These are phyloP conservation scores for Tuber aestivum DNA, from an alignment of 495 filamentous ascomycete genomes.

Conservation along the genomic window DNA sequence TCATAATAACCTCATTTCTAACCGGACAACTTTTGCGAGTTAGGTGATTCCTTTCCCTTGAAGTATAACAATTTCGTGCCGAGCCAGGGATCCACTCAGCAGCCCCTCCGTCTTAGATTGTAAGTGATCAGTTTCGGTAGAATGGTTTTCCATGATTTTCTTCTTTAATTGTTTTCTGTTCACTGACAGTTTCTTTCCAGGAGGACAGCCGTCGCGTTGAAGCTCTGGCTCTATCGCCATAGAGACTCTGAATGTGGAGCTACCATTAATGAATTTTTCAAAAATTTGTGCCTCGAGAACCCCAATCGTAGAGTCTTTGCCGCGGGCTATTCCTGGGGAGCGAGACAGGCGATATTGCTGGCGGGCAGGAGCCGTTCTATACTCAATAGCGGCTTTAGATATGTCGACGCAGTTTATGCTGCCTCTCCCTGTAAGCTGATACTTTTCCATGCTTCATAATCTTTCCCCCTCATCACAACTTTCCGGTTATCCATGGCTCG, in stretches of 20 bases:
- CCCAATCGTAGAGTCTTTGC: conserved; percentile 45
- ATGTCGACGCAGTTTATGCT: conserved; percentile 29
- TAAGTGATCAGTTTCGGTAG: conserved; percentile 14
- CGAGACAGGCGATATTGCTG: conserved; percentile 49
- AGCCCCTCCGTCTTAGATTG: conserved; percentile 10
- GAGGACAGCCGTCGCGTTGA: conserved; percentile 41
- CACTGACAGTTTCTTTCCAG: conserved; percentile 34
- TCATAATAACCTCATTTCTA: conserved; percentile 1
- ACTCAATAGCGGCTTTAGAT: conserved; percentile 22
- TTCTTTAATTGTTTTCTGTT: conserved; percentile 1
- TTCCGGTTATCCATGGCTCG: conserved; percentile 38
- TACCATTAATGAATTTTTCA: conserved; percentile 50
- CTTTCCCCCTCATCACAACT: background rate
- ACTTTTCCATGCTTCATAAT: background rate
- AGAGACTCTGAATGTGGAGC: conserved; percentile 43
- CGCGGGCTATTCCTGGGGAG: conserved; percentile 60
- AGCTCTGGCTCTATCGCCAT: conserved; percentile 36
- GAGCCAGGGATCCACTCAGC: conserved; percentile 13
- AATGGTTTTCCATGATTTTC: conserved; percentile 28
- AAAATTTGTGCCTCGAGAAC: conserved; percentile 45
- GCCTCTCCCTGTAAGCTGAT: conserved; percentile 35
- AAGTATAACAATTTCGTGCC: conserved; percentile 27
- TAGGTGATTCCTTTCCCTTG: conserved; percentile 43
- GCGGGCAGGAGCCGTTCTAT: conserved; percentile 37
- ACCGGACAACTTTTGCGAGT: conserved; percentile 3